Base-by-base conservation (phyloP, 768 basidiomycete genomes). In the Lepiota brunneoincarnata region DNA sequence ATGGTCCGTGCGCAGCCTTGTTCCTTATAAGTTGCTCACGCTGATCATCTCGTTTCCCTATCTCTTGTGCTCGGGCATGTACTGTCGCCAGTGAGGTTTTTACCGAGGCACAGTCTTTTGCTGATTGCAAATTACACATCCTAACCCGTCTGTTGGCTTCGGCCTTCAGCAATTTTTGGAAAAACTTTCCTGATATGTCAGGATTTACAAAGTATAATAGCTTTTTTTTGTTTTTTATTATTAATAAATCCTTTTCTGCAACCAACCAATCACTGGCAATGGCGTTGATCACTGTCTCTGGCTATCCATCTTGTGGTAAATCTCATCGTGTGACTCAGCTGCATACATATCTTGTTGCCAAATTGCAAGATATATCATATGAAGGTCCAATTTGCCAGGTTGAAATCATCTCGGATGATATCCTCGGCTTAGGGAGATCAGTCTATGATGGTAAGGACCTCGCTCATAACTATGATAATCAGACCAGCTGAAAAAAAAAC, bases 51-150 rank as follows among this genome's bases (percentile, higher is more conserved):
- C 24, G 15, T 57, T 67, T 76, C 75, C 62, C 62, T 63, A 86
- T 86, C 86, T 87, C 87, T 92, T 92, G 89, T 91, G 88, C 88
- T 90, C 87, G 89, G 88, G 88, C 86, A 87, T 84, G 88, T 85
- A 89, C 87, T 88, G 86, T 89, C 87, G 86, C 84, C 85, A 88
- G 89, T 91, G 90, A 92, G 87, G 90, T 92, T 79, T 83, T 77
- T 88, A 91, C 89, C 86, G 90, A 92, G 87, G 84, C 86, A 87
- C 85, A 89, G 87, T 89, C 81, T 89, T 69, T 91, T 90, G 89
- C 88, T 91, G 86, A 86, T 91, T 91, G 89, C 89, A 91, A 91
- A 91, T 89, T 91, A 90, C 80, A 89, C 88, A 91, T 91, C 89
- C 89, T 87, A 89, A 91, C 87, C 71, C 88, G 87, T 91, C 88